phyloP scores from a whole-genome alignment of 352 stramenopile species.

The Phytophthora aleatoria region DNA sequence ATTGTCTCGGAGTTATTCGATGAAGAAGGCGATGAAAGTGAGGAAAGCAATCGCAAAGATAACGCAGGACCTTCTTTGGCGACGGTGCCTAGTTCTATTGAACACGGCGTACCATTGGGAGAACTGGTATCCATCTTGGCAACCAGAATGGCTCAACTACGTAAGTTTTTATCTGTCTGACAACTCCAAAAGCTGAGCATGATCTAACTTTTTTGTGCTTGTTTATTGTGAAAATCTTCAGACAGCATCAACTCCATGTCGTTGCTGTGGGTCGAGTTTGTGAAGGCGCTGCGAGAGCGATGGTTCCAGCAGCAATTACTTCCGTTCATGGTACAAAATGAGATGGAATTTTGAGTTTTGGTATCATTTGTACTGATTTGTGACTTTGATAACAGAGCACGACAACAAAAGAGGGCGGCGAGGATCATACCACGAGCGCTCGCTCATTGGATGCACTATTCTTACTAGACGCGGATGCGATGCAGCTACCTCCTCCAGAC shows the following conservation, averaged over 20 bases:
- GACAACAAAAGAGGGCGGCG: constrained; percentile 26
- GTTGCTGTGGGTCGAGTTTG: constrained; percentile 84
- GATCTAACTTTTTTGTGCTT: constrained; percentile 17
- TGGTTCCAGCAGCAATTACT: constrained; percentile 74
- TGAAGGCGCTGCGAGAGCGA: constrained; percentile 70
- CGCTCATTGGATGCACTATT: constrained; percentile 59
- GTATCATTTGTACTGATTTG: constrained; percentile 1
- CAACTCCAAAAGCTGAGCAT: not conserved
- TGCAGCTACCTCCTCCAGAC: constrained; percentile 61
- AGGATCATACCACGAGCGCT: constrained; percentile 36
- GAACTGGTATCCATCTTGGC: constrained; percentile 74
- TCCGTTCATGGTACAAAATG: constrained; percentile 62
- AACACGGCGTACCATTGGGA: constrained; percentile 62
- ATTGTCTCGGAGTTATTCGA: constrained; percentile 66
- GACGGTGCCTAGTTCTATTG: constrained; percentile 29
- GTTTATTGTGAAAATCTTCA: constrained; percentile 27
- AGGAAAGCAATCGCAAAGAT: constrained; percentile 7
- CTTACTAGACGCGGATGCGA: constrained; percentile 49
- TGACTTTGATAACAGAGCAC: constrained; percentile 35
- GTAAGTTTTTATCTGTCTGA: constrained; percentile 34
- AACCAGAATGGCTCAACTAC: constrained; percentile 68
- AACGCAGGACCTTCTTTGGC: constrained; percentile 3
- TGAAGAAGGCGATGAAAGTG: constrained; percentile 26
- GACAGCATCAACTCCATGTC: constrained; percentile 79
- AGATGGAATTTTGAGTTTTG: not conserved